A percentile compares a stretch with the other conserved stretches of the same genome.
Conservation (phyloP, 257 asterid species). For the Marsdenia floribunda region DNA sequence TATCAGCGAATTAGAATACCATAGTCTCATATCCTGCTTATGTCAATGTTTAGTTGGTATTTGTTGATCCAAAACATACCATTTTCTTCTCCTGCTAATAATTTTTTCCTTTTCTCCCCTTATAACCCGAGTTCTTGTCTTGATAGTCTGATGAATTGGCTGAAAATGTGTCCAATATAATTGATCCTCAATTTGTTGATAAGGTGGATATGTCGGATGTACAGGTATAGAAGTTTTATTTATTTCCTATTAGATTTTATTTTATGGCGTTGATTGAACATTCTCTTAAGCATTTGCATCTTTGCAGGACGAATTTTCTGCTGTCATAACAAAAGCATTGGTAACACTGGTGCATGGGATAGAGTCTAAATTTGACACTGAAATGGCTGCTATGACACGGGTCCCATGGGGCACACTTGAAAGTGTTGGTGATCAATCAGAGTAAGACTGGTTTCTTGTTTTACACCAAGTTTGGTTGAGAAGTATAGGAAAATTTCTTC, state of each 20-base stretch:
- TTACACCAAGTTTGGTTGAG: neutral
- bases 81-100: neutral
- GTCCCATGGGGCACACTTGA: slow-evolving; percentile 97
- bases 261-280: neutral
- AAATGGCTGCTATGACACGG: slow-evolving; percentile 98
- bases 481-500: neutral
- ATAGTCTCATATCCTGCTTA: neutral
- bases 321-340: slow-evolving; percentile 87
- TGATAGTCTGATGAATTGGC: slow-evolving; percentile 95
- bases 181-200: slow-evolving; percentile 73
- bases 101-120: slow-evolving; percentile 10
- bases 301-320: slow-evolving; percentile 96
- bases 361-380: slow-evolving; percentile 89
- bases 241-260: neutral
- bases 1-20: neutral
- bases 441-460: slow-evolving; percentile 43
- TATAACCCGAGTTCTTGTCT: slow-evolving; percentile 8
- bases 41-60: neutral
- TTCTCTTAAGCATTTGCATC: slow-evolving; percentile 5
- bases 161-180: slow-evolving; percentile 81
- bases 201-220: slow-evolving; percentile 93
- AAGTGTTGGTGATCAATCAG: slow-evolving; percentile 99
- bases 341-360: slow-evolving; percentile 88
- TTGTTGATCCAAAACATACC: neutral
- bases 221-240: slow-evolving; percentile 51